phyloP scores from a whole-genome alignment of 345 rosid species.

The Citrus trifoliata region DNA sequence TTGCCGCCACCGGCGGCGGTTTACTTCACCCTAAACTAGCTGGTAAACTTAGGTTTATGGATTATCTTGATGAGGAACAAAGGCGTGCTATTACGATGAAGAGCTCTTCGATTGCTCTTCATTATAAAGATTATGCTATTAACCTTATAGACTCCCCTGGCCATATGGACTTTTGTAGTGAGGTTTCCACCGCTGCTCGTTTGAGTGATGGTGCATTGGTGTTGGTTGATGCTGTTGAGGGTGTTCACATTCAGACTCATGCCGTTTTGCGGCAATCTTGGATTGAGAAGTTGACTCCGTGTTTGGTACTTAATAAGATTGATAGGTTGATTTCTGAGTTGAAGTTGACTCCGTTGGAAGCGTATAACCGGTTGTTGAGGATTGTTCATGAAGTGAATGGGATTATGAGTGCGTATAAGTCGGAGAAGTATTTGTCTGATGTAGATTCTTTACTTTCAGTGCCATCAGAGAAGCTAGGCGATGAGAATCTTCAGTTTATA shows the following conservation, averaged over 20 bases:
- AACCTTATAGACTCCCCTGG: constrained; percentile 95
- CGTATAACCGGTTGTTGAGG: constrained; percentile 69
- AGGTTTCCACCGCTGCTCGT: constrained; percentile 89
- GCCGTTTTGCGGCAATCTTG: constrained; percentile 89
- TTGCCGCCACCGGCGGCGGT: constrained; percentile 80
- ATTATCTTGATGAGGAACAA: constrained; percentile 92
- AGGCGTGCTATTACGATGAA: constrained; percentile 97
- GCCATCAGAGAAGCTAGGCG: constrained; percentile 42
- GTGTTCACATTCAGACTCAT: constrained; percentile 59
- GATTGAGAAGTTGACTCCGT: constrained; percentile 90
- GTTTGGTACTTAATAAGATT: constrained; percentile 90
- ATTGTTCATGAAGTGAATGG: constrained; percentile 93
- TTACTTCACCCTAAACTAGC: constrained; percentile 80
- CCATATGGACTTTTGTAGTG: constrained; percentile 97
- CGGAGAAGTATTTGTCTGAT: constrained; percentile 89
- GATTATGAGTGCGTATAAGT: constrained; percentile 77
- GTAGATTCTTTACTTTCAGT: constrained; percentile 78
- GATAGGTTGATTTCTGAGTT: constrained; percentile 89
- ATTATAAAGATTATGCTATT: constrained; percentile 47
- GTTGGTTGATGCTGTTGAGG: constrained; percentile 95
- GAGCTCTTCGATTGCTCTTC: constrained; percentile 82
- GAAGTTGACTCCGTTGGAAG: constrained; percentile 82
- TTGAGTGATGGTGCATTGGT: constrained; percentile 90
- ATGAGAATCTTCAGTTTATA: constrained; percentile 59
- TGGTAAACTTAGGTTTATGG: constrained; percentile 83